A percentile compares a stretch with the other conserved stretches of the same genome.
phyloP scores from a whole-genome alignment of 1,139 yeast genomes.

The Scheffersomyces stambukii region DNA sequence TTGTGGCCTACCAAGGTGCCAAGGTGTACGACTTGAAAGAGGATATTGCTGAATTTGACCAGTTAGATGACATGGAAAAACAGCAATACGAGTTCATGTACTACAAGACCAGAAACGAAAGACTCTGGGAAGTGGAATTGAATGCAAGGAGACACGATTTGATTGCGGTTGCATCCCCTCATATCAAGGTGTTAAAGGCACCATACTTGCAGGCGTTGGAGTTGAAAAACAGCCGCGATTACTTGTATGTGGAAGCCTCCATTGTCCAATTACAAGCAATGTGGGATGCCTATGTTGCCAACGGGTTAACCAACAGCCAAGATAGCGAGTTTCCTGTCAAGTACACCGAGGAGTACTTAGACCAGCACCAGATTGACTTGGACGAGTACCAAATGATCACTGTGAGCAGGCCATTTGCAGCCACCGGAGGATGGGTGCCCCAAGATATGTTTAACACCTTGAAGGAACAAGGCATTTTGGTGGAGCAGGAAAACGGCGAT shows the following conservation, averaged over 20 bases:
- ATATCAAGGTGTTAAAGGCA: slow-evolving; percentile 60
- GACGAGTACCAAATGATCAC: slow-evolving; percentile 66
- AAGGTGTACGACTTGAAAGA: slow-evolving; percentile 71
- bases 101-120: slow-evolving; percentile 86
- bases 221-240: slow-evolving; percentile 58
- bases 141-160: slow-evolving; percentile 62
- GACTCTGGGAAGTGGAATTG: slow-evolving; percentile 76
- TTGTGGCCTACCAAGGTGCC: slow-evolving; percentile 83
- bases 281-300: slow-evolving; percentile 69
- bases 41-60: slow-evolving; percentile 68
- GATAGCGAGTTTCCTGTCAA: slow-evolving; percentile 54
- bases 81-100: slow-evolving; percentile 82
- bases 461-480: slow-evolving; percentile 61
- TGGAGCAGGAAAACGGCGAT: slow-evolving; percentile 31
- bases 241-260: slow-evolving; percentile 61
- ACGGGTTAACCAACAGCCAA: slow-evolving; percentile 49
- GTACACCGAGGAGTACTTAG: slow-evolving; percentile 52
- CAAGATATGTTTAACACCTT: slow-evolving; percentile 82
- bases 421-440: slow-evolving; percentile 94
- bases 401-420: slow-evolving; percentile 74
- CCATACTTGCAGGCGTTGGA: slow-evolving; percentile 67
- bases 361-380: slow-evolving; percentile 54
- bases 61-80: slow-evolving; percentile 66
- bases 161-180: slow-evolving; percentile 77
- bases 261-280: slow-evolving; percentile 70